phyloP scores from a whole-genome alignment of 2,329 filamentous ascomycete genomes.

The Neofusicoccum parvum region DNA sequence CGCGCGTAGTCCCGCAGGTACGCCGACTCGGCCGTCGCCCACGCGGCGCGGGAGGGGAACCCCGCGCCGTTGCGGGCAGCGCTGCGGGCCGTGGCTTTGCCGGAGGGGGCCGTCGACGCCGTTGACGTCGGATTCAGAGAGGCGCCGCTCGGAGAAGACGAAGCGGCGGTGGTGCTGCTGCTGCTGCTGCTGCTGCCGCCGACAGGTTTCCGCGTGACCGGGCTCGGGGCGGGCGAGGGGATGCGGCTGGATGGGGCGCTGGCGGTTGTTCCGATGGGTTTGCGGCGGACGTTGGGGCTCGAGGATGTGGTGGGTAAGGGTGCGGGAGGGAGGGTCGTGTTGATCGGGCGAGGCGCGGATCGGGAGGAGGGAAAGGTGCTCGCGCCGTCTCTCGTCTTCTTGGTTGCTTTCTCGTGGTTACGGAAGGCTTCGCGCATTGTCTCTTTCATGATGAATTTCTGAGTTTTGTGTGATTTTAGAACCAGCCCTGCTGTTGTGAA shows the following conservation, averaged over 20 bases:
- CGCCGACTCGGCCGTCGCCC: background rate
- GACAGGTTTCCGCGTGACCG: background rate
- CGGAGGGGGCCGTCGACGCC: too few relatives aligned
- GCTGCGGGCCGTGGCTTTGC: too few relatives aligned
- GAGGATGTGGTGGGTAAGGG: background rate
- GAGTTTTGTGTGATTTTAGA: background rate
- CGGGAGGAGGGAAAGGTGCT: too few relatives aligned
- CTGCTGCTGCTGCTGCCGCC: background rate
- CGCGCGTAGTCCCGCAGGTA: background rate
- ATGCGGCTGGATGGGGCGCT: too few relatives aligned
- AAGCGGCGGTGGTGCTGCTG: background rate
- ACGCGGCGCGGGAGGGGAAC: background rate
- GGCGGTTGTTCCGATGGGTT: background rate
- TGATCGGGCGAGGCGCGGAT: background rate
- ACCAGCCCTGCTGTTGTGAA: background rate
- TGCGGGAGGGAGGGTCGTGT: background rate
- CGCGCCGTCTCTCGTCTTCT: background rate
- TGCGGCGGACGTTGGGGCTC: background rate
- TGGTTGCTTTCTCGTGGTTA: background rate
- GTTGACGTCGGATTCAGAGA: too few relatives aligned
- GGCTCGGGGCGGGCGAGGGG: too few relatives aligned
- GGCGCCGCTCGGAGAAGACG: background rate
- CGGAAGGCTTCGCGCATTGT: slow-evolving; percentile 5
- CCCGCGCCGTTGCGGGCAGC: too few relatives aligned
- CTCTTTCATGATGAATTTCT: background rate